Percentiles rank a stretch among this genome's conserved stretches.
These are phyloP conservation scores for Talaromyces adpressus DNA, from an alignment of 495 filamentous ascomycete species.

Conservation along the genomic window DNA sequence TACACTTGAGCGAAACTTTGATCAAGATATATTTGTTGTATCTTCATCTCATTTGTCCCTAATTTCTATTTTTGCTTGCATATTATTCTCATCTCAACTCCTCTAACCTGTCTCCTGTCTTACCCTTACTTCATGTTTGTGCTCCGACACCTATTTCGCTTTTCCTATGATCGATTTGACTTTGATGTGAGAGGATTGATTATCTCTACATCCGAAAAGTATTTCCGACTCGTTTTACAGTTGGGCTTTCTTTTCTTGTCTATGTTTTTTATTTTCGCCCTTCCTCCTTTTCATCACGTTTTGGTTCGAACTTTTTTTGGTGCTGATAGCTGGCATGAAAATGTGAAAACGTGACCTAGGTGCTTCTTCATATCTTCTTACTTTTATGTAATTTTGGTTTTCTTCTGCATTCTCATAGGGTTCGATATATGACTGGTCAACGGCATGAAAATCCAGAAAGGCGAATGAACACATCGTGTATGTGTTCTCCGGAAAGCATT, in stretches of 20 bases:
- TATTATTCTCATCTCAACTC: slow-evolving; percentile 3
- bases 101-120: not conserved
- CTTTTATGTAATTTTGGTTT: not conserved
- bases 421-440: not conserved
- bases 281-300: not conserved
- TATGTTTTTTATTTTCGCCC: not conserved
- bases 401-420: not conserved
- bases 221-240: slow-evolving; percentile 1
- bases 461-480: not conserved
- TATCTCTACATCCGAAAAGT: not conserved
- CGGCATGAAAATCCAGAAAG: not conserved
- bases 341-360: not conserved
- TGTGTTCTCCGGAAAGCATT: not conserved
- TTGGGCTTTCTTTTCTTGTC: slow-evolving; percentile 4
- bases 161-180: not conserved
- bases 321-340: not conserved
- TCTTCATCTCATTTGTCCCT: not conserved
- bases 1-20: not conserved
- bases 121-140: not conserved
- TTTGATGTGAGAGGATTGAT: not conserved
- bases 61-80: not conserved
- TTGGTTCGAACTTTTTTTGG: not conserved
- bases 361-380: not conserved
- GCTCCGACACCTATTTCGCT: not conserved
- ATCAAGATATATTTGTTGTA: not conserved